Base-by-base conservation (phyloP, 768 basidiomycete genomes). In the Rhodotorula sphaerocarpa region DNA sequence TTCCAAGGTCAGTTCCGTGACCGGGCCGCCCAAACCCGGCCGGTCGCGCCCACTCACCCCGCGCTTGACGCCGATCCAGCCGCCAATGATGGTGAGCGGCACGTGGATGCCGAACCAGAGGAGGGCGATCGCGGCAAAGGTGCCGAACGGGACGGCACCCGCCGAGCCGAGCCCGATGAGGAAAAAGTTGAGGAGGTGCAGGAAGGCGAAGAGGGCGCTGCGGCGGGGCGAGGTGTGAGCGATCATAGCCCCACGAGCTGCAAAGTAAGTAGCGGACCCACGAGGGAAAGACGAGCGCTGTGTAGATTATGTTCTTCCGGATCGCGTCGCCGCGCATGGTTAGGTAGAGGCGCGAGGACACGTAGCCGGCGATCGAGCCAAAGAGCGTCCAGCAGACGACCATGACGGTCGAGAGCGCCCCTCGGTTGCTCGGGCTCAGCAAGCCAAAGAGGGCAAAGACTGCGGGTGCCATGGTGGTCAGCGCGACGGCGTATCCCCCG, bases 351-450 rank as follows among this genome's bases (percentile, higher is more conserved):
- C 93, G 80, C 50, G 84, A 84, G 0, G 91, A 91, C 59, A 87
- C 77, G 75, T 96, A 97, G 36, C 93, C 93, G 21, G 88, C 85
- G 59, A 97, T n/a, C 55, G n/a, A 55, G 50, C 90, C 90, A 72
- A 96, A 96, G 69, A 95, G 78, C 5, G 91, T 87, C 89, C 90
- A 96, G 74, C 84, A 89, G 20, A 96, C 82, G 79, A 95, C 83
- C 84, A 95, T 87, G 48, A 91, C 86, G 5, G 91, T 95, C 2
- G 89, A 89, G 15, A 97, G 82, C 5, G 90, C 86, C 30, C 93
- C 93, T 27, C 93, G 86, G 72, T 95, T 96, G 21, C 90, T 91
- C 12, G 93, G 93, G 1, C 89, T 92, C 31, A 97, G 80, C 79
- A 97, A 93, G 9, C 92, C 92, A 57, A 95, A 74, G 27, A 93